phyloP scores from a whole-genome alignment of 2,329 filamentous ascomycete species.

The Capronia coronata region DNA sequence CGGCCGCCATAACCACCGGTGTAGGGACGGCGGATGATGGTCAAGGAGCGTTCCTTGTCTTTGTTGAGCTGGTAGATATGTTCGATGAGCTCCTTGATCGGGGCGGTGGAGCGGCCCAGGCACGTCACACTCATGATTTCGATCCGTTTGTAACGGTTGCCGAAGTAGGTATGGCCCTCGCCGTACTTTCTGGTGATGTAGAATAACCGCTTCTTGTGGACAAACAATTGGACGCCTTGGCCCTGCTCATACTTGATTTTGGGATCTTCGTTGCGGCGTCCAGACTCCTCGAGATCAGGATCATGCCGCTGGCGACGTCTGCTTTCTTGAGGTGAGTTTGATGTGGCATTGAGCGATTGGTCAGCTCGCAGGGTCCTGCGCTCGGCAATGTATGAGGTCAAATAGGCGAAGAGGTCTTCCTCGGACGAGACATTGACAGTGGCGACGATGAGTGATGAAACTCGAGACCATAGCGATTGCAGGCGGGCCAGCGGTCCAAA shows the following conservation, averaged over 20 bases:
- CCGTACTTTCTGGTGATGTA: conserved; percentile 19
- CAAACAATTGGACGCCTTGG: conserved; percentile 26
- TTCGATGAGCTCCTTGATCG: conserved; percentile 26
- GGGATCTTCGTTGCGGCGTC: conserved; percentile 19
- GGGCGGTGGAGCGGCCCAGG: conserved; percentile 23
- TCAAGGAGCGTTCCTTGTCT: conserved; percentile 25
- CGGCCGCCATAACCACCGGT: conserved; percentile 21
- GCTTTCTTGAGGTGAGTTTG: conserved; percentile 21
- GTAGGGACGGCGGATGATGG: conserved; percentile 26
- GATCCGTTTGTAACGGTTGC: conserved; percentile 25
- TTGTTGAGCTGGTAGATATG: conserved; percentile 26
- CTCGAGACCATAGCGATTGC: conserved; percentile 23
- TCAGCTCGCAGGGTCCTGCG: conserved; percentile 22
- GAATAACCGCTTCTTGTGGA: conserved; percentile 24
- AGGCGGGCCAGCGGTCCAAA: conserved; percentile 25
- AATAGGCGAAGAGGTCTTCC: conserved; percentile 28
- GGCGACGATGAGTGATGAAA: conserved; percentile 24
- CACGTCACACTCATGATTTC: conserved; percentile 24
- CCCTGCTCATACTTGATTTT: conserved; percentile 29
- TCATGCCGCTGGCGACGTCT: conserved; percentile 18
- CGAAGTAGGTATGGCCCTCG: conserved; percentile 25
- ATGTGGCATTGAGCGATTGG: conserved; percentile 25
- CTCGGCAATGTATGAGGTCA: conserved; percentile 23
- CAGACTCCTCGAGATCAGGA: conserved; percentile 24
- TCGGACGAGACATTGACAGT: conserved; percentile 25